phyloP scores from a whole-genome alignment of 768 basidiomycete genomes.

The Gymnopilus dilepis region DNA sequence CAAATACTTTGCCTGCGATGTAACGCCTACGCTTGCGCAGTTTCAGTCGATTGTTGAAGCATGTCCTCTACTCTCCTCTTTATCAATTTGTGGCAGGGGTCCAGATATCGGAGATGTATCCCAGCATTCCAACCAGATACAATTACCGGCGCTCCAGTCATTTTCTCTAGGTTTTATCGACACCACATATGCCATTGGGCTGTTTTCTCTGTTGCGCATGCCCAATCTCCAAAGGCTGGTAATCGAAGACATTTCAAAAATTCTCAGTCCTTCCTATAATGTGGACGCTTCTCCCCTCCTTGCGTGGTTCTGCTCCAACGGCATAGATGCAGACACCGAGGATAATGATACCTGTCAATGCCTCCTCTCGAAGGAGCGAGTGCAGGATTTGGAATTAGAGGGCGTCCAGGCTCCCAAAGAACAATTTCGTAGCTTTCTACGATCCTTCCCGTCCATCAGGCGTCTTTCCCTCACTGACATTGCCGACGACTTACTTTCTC shows the following conservation, averaged over 20 bases:
- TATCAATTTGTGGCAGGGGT: constrained; percentile 61
- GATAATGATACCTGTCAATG: constrained; percentile 12
- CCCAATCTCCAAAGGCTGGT: constrained; percentile 43
- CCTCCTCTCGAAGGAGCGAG: constrained; percentile 28
- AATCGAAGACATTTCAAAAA: constrained; percentile 52
- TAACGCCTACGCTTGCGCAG: constrained; percentile 56
- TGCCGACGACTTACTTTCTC: constrained; percentile 29
- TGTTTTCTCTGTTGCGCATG: constrained; percentile 33
- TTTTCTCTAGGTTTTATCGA: constrained; percentile 44
- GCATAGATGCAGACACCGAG: no score
- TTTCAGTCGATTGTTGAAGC: constrained; percentile 48
- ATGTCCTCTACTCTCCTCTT: constrained; percentile 46
- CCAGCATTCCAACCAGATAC: constrained; percentile 1
- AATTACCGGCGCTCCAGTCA: constrained; percentile 39
- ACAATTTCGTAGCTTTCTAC: constrained; percentile 32
- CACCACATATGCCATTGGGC: constrained; percentile 26
- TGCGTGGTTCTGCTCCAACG: constrained; percentile 33
- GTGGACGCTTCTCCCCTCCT: constrained; percentile 45
- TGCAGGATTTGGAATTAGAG: constrained; percentile 38
- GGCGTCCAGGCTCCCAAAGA: constrained; percentile 28
- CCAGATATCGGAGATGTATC: constrained; percentile 36
- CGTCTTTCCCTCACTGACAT: constrained; percentile 29
- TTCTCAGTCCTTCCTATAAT: constrained; percentile 36
- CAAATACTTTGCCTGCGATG: constrained; percentile 60
- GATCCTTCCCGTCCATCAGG: constrained; percentile 29